phyloP scores from a whole-genome alignment of 768 basidiomycete genomes.

The Kwoniella dendrophila region DNA sequence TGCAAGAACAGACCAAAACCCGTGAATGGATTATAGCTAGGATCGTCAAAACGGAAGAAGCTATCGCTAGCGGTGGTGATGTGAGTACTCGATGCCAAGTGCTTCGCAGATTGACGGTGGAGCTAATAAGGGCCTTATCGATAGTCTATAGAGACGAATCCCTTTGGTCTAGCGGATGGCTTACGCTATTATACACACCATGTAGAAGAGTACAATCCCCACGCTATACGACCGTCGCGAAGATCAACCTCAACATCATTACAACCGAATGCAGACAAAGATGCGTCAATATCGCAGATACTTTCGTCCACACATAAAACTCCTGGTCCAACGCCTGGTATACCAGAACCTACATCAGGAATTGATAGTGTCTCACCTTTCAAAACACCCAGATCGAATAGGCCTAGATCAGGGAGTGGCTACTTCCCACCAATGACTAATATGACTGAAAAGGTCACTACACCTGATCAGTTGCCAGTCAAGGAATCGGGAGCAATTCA shows the following conservation, averaged over 20 bases:
- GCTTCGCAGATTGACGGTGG: not conserved
- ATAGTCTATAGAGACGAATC: constrained; percentile 33
- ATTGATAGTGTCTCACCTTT: constrained; percentile 2
- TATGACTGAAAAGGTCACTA: not conserved
- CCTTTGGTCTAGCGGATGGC: constrained; percentile 53
- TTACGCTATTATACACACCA: constrained; percentile 49
- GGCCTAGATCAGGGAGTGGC: constrained; percentile 12
- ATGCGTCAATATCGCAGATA: constrained; percentile 12
- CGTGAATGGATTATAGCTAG: constrained; percentile 66
- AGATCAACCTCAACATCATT: constrained; percentile 25
- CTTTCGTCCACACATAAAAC: constrained; percentile 11
- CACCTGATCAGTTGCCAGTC: too few species aligned
- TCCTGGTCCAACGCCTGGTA: constrained; percentile 3
- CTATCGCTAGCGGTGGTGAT: constrained; percentile 43
- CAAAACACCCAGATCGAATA: constrained; percentile 6
- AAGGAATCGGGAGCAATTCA: not conserved
- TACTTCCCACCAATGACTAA: constrained; percentile 20
- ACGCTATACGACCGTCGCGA: constrained; percentile 23
- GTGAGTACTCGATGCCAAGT: constrained; percentile 28
- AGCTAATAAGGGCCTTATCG: not conserved
- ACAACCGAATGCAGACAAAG: constrained; percentile 5
- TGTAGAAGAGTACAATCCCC: constrained; percentile 48
- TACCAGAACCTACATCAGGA: not conserved
- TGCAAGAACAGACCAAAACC: constrained; percentile 84
- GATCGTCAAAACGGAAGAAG: constrained; percentile 51